Evolutionary conservation across 2,329 filamentous ascomycete species (phyloP).

Genomic region (Ceratocystis variospora): DNA sequence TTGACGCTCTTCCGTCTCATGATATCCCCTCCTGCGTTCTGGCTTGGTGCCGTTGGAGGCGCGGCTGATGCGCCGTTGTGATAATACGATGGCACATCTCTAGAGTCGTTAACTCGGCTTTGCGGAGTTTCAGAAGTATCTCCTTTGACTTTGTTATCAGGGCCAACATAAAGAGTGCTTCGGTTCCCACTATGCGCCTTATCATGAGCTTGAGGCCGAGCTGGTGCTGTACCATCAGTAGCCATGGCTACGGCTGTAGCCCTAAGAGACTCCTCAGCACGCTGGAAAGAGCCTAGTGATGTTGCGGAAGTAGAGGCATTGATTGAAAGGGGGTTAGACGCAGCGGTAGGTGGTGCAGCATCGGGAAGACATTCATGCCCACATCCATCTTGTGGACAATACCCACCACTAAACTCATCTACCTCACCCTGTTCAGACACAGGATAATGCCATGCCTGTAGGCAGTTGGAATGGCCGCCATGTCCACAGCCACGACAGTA

Average conservation of each 20-base stretch:
- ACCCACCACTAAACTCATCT: slow-evolving; percentile 37
- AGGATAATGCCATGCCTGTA: slow-evolving; percentile 42
- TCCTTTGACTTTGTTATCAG: slow-evolving; percentile 29
- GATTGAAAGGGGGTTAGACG: background rate
- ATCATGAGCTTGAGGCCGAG: slow-evolving; percentile 43
- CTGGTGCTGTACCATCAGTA: slow-evolving; percentile 23
- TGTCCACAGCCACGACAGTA: slow-evolving; percentile 49
- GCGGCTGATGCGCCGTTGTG: slow-evolving; percentile 19
- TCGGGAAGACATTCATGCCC: slow-evolving; percentile 49
- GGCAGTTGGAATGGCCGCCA: slow-evolving; percentile 47
- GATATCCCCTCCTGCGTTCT: slow-evolving; percentile 27
- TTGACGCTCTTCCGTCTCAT: slow-evolving; percentile 53
- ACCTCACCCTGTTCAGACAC: background rate
- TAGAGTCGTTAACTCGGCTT: background rate
- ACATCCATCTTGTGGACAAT: slow-evolving; percentile 51
- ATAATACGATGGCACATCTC: background rate
- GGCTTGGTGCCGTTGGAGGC: slow-evolving; percentile 26
- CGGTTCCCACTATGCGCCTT: slow-evolving; percentile 27
- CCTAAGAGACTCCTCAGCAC: background rate
- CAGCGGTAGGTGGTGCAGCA: background rate
- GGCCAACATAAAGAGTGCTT: slow-evolving; percentile 1
- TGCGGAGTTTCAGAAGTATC: slow-evolving; percentile 26
- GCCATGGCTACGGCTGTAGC: background rate
- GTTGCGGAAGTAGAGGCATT: slow-evolving; percentile 18
- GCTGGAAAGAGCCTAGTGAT: slow-evolving; percentile 19